Percentiles rank a stretch among this genome's conserved stretches.
Evolutionary conservation across 352 stramenopile genomes (phyloP).

Genomic region (Albugo laibachii): DNA sequence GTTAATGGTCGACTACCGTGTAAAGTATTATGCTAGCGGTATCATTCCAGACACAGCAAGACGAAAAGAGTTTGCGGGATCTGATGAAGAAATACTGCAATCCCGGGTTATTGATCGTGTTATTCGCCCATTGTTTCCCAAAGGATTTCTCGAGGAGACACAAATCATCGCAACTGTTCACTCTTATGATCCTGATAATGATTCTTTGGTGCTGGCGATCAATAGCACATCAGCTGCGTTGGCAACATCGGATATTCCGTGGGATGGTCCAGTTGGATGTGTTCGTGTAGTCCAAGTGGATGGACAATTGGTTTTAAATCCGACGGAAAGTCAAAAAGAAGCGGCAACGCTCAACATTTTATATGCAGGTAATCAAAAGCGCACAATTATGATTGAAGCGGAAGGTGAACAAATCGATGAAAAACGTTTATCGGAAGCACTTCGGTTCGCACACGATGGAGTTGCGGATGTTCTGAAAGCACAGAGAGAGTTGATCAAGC

Average conservation of each 20-base stretch:
- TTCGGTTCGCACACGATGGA: conserved; percentile 52
- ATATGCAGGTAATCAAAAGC: conserved; percentile 56
- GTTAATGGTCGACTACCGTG: conserved; percentile 87
- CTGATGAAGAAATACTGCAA: conserved; percentile 91
- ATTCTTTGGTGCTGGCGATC: conserved; percentile 74
- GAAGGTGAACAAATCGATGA: conserved; percentile 59
- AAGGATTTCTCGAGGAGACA: conserved; percentile 89
- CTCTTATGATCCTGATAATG: conserved; percentile 65
- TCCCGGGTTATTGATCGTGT: conserved; percentile 92
- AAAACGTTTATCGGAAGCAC: conserved; percentile 39
- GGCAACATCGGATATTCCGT: conserved; percentile 72
- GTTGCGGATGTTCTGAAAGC: conserved; percentile 33
- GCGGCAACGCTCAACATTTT: conserved; percentile 60
- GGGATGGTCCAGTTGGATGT: conserved; percentile 75
- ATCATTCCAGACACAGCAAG: conserved; percentile 77
- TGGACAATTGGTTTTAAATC: conserved; percentile 85
- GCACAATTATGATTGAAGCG: conserved; percentile 80
- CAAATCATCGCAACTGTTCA: conserved; percentile 86
- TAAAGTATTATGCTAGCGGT: conserved; percentile 73
- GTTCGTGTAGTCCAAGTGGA: conserved; percentile 73
- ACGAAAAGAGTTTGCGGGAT: conserved; percentile 77
- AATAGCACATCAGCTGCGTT: conserved; percentile 80
- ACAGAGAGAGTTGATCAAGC: conserved; percentile 29
- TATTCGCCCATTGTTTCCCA: conserved; percentile 86
- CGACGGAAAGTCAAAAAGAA: conserved; percentile 47